These are phyloP conservation scores for Pythium dissotocum DNA, from an alignment of 352 stramenopile genomes.

Conservation along the genomic window DNA sequence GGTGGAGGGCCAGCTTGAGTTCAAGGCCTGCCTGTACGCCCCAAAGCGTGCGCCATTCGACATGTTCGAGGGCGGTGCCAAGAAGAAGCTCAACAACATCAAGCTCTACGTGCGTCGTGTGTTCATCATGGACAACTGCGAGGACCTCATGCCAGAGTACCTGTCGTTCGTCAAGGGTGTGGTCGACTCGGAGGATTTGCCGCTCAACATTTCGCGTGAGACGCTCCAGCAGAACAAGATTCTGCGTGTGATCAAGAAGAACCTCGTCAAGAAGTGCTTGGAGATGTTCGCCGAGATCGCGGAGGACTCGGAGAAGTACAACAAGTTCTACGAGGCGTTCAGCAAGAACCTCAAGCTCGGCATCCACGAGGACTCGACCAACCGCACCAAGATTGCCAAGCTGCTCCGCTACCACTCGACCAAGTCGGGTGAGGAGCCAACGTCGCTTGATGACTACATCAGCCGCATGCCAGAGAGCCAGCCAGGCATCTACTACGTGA, in stretches of 20 bases:
- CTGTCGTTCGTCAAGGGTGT: constrained; percentile 99
- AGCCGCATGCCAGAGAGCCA: constrained; percentile 95
- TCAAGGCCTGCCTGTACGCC: constrained; percentile 98
- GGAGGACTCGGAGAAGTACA: constrained; percentile 97
- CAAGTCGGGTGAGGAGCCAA: constrained; percentile 97
- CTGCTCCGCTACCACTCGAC: constrained; percentile 98
- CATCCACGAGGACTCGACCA: constrained; percentile 99
- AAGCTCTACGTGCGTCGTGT: constrained; percentile 99
- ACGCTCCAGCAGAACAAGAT: constrained; percentile 99
- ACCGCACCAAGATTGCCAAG: constrained; percentile 99
- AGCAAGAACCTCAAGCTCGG: constrained; percentile 99
- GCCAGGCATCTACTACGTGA: constrained; percentile 99
- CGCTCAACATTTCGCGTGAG: constrained; percentile 99
- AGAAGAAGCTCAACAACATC: constrained; percentile 99
- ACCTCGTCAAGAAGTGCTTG: constrained; percentile 99
- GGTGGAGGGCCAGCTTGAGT: constrained; percentile 99
- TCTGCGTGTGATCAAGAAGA: constrained; percentile 99
- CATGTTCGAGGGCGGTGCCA: constrained; percentile 98
- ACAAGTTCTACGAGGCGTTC: constrained; percentile 99
- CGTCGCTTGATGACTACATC: constrained; percentile 99
- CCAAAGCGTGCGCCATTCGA: constrained; percentile 99
- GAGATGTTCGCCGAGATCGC: constrained; percentile 99
- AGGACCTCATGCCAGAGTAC: constrained; percentile 99
- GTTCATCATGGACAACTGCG: constrained; percentile 99
- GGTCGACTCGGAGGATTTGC: constrained; percentile 99